Base-by-base conservation (phyloP, 495 filamentous ascomycete genomes). In the Penicillium bovifimosum region DNA sequence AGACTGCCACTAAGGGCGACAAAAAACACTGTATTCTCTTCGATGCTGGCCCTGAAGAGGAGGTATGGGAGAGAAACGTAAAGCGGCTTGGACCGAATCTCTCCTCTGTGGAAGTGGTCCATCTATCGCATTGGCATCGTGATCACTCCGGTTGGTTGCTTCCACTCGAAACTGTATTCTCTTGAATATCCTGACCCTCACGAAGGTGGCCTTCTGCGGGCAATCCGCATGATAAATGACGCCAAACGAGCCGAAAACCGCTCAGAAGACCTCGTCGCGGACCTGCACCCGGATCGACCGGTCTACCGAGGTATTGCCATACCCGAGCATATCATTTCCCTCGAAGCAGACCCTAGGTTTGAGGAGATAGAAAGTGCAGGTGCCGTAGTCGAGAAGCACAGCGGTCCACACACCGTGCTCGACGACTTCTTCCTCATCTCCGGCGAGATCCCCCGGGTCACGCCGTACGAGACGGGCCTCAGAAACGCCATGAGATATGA, bases 61-160 rank as follows among this genome's bases (percentile, higher is more conserved):
- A 72, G n/a, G 66, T 67, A 4, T 85, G 79, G 76, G 73, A 80
- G 50, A 61, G 71, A 13, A 85, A 85, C 56, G 76, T 71, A 6
- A 73, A 65, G 6, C 65, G 81, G 1, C 61, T 85, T 9, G 64
- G 69, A 24, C 62, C 76, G 2, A 69, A 80, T 63, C 60, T 81
- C 2, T 64, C 91, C 41, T 81, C 85, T 57, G 79, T 95, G 35
- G 85, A 88, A 53, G 75, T 81, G 32, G 70, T 95, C 9, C 88
- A 92, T 59, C 80, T 95, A 0, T 95, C 76, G 6, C 82, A 85
- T 53, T 85, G 80, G 81, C 82, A 85, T 68, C 77, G 81, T 24
- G 82, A 85, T 52, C 82, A 85, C 60, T 79, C 74, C 36, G 76
- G 72, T 72, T 28, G 17, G 61, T 62, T 24, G 6, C 6, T 40